Conservation (phyloP, 345 rosid species). For the Salix dunnii region DNA sequence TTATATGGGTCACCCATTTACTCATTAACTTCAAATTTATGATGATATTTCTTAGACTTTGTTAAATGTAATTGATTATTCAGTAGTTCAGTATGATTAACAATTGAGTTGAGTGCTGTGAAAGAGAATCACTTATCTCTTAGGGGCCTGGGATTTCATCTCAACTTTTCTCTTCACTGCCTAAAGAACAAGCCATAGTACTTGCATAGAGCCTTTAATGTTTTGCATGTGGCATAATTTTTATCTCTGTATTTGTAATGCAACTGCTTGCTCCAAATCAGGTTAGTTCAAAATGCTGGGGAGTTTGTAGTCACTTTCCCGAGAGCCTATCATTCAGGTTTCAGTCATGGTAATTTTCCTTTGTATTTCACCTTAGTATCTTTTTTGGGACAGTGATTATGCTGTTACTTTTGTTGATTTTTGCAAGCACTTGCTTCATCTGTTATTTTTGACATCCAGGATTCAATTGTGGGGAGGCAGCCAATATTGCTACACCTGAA, state of each 20-base stretch:
- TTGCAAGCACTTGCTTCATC: conserved; percentile 4
- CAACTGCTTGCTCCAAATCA: conserved; percentile 9
- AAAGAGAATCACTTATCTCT: background rate
- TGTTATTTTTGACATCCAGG: conserved; percentile 42
- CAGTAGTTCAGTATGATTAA: background rate
- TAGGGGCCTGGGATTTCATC: background rate
- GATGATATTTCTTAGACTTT: background rate
- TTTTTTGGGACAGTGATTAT: background rate
- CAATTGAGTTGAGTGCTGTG: background rate
- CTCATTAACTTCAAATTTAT: background rate
- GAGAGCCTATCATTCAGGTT: conserved; percentile 97
- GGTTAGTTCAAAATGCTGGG: conserved; percentile 30
- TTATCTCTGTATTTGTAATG: background rate
- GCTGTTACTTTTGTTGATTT: background rate
- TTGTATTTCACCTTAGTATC: background rate
- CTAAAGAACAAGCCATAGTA: background rate
- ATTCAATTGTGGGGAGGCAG: conserved; percentile 93
- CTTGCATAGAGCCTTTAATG: background rate
- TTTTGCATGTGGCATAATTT: background rate
- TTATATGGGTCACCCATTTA: background rate
- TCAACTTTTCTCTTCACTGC: background rate
- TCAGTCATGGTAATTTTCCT: conserved; percentile 77
- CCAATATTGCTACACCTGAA: conserved; percentile 95
- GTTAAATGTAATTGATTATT: background rate
- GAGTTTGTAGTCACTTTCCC: conserved; percentile 97